phyloP scores from a whole-genome alignment of 257 asterid genomes.

The Penstemon eatonii region DNA sequence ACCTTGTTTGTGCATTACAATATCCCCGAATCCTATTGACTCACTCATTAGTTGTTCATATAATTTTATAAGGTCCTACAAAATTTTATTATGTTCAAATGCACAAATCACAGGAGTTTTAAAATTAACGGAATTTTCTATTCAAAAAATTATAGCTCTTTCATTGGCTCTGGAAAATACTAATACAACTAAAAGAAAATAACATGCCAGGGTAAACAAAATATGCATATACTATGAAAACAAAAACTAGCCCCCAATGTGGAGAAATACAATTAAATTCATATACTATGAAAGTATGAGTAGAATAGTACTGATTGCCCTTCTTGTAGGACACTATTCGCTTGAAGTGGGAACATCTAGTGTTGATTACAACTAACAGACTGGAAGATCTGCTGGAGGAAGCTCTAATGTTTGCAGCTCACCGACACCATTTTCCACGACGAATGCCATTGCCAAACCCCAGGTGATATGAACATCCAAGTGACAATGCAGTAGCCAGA shows the following conservation, averaged over 20 bases:
- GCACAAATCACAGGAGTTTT: background rate
- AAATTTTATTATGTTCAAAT: constrained; percentile 1
- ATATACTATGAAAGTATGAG: background rate
- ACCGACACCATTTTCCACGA: constrained; percentile 74
- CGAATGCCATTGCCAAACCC: constrained; percentile 86
- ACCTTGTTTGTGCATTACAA: background rate
- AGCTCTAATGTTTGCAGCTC: constrained; percentile 51
- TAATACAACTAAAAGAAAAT: background rate
- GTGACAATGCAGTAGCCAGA: constrained; percentile 89
- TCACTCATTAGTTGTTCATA: background rate
- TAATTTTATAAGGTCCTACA: background rate
- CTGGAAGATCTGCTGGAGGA: constrained; percentile 74
- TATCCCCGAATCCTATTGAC: background rate
- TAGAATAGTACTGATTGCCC: constrained; percentile 24
- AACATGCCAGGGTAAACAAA: background rate
- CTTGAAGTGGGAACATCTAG: background rate
- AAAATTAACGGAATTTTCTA: background rate
- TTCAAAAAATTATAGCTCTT: background rate
- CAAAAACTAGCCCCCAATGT: constrained; percentile 28
- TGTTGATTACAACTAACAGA: constrained; percentile 34
- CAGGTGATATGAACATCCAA: constrained; percentile 79
- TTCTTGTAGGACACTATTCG: constrained; percentile 14
- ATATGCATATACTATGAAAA: background rate
- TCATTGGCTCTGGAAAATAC: background rate
- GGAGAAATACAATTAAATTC: constrained; percentile 19